phyloP scores from a whole-genome alignment of 148 eudicot species.

The Agrostemma githago region DNA sequence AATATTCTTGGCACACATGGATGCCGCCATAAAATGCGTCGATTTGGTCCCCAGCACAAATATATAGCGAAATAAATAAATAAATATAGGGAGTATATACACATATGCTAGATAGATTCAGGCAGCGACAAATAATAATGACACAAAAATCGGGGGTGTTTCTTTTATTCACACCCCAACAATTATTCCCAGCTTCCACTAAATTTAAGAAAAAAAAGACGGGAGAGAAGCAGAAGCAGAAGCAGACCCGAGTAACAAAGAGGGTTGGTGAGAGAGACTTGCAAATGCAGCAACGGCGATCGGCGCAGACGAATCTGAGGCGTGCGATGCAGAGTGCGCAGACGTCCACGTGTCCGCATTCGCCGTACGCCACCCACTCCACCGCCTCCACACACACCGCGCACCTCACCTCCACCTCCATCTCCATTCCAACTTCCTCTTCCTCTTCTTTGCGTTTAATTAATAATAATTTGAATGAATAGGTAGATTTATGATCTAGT shows the following conservation, averaged over 20 bases:
- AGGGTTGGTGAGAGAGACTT: conserved; percentile 47
- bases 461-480: background rate
- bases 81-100: background rate
- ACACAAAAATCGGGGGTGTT: conserved; percentile 4
- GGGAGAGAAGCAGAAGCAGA: background rate
- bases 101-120: background rate
- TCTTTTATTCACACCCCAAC: background rate
- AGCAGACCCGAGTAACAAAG: conserved; percentile 68
- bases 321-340: conserved; percentile 82
- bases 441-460: background rate
- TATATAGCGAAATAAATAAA: background rate
- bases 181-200: background rate
- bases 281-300: conserved; percentile 86
- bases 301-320: conserved; percentile 74
- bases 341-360: conserved; percentile 76
- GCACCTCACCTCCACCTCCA: conserved; percentile 31
- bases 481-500: no score
- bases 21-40: background rate
- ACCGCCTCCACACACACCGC: conserved; percentile 77
- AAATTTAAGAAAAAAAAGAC: background rate
- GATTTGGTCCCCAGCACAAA: conserved; percentile 11
- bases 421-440: no score
- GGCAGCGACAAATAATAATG: background rate
- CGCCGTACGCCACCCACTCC: conserved; percentile 80
- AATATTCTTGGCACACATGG: background rate